Evolutionary conservation across 495 filamentous ascomycete species (phyloP).

Genomic region (Penicillium riverlandense): DNA sequence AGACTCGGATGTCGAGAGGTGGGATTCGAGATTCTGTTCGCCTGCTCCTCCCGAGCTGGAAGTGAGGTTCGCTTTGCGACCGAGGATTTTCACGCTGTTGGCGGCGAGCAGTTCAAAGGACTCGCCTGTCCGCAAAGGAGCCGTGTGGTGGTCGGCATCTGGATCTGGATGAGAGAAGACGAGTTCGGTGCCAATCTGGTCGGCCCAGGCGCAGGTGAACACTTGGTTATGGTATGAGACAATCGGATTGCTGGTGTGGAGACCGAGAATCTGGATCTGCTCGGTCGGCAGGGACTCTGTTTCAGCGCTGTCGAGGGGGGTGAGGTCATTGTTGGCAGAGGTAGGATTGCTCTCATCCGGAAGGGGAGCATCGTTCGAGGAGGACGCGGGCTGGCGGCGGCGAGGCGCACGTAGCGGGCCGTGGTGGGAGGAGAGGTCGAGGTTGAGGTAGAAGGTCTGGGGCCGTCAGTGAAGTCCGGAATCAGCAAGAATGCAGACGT

Average conservation of each 20-base stretch:
- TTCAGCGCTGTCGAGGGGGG: conserved; percentile 19
- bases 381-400: conserved; percentile 17
- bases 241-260: conserved; percentile 66
- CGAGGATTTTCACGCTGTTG: conserved; percentile 44
- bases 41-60: conserved; percentile 17
- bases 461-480: conserved; percentile 1
- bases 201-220: conserved; percentile 69
- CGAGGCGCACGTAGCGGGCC: conserved; percentile 29
- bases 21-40: background rate
- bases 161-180: conserved; percentile 51
- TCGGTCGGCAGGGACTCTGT: conserved; percentile 17
- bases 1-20: background rate
- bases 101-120: conserved; percentile 57
- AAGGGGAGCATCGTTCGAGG: conserved; percentile 1
- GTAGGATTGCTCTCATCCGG: conserved; percentile 7
- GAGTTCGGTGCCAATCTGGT: conserved; percentile 74
- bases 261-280: conserved; percentile 70
- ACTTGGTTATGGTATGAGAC: conserved; percentile 67
- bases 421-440: conserved; percentile 44
- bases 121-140: conserved; percentile 31
- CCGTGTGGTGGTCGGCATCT: conserved; percentile 23
- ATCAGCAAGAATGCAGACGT: background rate
- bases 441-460: conserved; percentile 48
- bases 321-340: conserved; percentile 4
- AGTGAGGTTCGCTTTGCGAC: conserved; percentile 34